These are phyloP conservation scores for Aspergillus ochraceus DNA, from an alignment of 2,329 filamentous ascomycete genomes.

Conservation along the genomic window DNA sequence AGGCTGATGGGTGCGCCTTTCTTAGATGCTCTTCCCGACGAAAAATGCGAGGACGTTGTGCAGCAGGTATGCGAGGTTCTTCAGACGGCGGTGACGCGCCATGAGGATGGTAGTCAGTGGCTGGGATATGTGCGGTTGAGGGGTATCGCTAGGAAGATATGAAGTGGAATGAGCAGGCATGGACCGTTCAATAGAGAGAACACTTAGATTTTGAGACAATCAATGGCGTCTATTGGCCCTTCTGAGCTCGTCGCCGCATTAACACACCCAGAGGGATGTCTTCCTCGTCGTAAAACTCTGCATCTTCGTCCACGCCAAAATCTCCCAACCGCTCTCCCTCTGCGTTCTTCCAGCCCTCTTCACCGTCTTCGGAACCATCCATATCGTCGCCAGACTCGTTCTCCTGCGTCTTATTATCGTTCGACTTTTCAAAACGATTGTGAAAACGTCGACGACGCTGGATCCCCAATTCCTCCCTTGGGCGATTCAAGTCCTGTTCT, in stretches of 20 bases:
- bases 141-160: conserved; percentile 38
- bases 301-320: conserved; percentile 65
- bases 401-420: conserved; percentile 19
- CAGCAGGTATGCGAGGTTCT: conserved; percentile 57
- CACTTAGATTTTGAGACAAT: neutral
- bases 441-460: conserved; percentile 44
- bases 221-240: neutral
- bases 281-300: conserved; percentile 65
- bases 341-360: conserved; percentile 63
- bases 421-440: conserved; percentile 32
- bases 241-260: conserved; percentile 40
- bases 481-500: conserved; percentile 50
- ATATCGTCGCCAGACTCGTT: conserved; percentile 21
- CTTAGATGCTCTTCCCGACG: conserved; percentile 54
- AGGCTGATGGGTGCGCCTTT: conserved; percentile 62
- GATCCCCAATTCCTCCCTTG: conserved; percentile 35
- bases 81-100: conserved; percentile 55
- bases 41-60: conserved; percentile 53
- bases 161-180: neutral
- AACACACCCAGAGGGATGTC: conserved; percentile 60
- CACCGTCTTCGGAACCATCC: conserved; percentile 45
- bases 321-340: conserved; percentile 63
- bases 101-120: conserved; percentile 57
- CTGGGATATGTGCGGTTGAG: conserved; percentile 50
- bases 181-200: neutral